Evolutionary conservation across 2,329 filamentous ascomycete species (phyloP), one percentile per base, ranked within the genome.

Genomic region (Hypoxylon sp.): DNA sequence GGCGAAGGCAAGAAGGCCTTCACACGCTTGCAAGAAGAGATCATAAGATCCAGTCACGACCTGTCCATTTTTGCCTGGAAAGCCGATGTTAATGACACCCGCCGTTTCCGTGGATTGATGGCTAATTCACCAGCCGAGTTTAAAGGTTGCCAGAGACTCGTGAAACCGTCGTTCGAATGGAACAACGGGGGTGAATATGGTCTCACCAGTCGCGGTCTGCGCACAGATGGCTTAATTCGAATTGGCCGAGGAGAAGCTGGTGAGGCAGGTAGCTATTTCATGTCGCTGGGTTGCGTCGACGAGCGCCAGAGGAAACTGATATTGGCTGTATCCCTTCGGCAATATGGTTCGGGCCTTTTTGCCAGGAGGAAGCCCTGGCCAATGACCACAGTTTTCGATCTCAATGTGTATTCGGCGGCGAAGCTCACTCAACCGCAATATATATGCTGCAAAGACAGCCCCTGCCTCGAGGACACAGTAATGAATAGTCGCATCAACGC

Each of bases 1-100:
- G 74, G 74, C 1, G 74, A 76, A 49, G 72, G 72, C 50, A 53
- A 63, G 55, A 74, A 72, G 25, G 72, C 72, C 0, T 75, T 74
- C 53, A 61, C 55, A 4, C 67, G 73, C 7, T 30, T 75, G 2
- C 72, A 75, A 46, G 69, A 74, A 19, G 69, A 72, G 45, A 74
- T 75, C 34, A 67, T 74, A 14, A 57, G 57, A 36, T 69, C 69
- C 0, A 73, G 69, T 46, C 69, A 74, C 41, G 72, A 74, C 30
- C 65, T 72, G 17, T 72, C 73, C 7, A 71, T 74, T 38, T 74
- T 75, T 43, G 72, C 73, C 14, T 75, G 72, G 72, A 72, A 62
- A 5, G 61, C 73, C 3, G 46, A 68, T 1, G 49, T 58, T 7
- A 38, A 46, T 6, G 72, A 75, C 23, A 32, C 38, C 10, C 69